These are phyloP conservation scores for Geum urbanum DNA, from an alignment of 306 rosid species.

Conservation along the genomic window DNA sequence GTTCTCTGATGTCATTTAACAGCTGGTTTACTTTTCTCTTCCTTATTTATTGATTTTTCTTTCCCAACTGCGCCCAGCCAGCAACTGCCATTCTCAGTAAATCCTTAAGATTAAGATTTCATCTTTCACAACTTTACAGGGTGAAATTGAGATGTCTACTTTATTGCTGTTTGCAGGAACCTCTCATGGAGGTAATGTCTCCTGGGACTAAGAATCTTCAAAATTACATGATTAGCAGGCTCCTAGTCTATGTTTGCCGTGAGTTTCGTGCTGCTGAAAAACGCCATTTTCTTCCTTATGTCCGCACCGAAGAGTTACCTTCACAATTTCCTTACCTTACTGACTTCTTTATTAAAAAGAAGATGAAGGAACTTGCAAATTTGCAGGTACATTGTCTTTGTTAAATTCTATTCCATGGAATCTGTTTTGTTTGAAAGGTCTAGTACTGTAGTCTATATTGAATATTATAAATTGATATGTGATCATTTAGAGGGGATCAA, in stretches of 20 bases:
- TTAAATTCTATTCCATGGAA: background rate
- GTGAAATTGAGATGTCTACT: slow-evolving; percentile 12
- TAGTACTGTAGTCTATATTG: slow-evolving; percentile 16
- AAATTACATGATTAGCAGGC: slow-evolving; percentile 80
- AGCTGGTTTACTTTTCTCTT: background rate
- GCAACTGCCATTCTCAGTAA: background rate
- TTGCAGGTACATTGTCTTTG: slow-evolving; percentile 53
- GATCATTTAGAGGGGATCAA: slow-evolving; percentile 60
- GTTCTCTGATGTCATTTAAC: background rate
- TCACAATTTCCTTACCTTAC: slow-evolving; percentile 78
- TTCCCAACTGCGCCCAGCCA: background rate
- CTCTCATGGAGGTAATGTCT: slow-evolving; percentile 91
- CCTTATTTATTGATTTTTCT: background rate
- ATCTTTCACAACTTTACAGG: background rate
- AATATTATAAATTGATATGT: slow-evolving; percentile 32
- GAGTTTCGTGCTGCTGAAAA: slow-evolving; percentile 90
- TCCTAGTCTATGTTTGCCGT: slow-evolving; percentile 71
- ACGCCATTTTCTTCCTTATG: slow-evolving; percentile 45
- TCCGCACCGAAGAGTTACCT: slow-evolving; percentile 64
- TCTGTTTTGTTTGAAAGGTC: background rate
- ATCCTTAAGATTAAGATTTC: background rate
- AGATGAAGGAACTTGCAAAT: slow-evolving; percentile 72
- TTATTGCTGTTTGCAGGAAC: slow-evolving; percentile 62
- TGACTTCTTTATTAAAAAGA: slow-evolving; percentile 73
- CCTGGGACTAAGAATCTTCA: slow-evolving; percentile 96